Base-by-base conservation (phyloP, 108 stramenopile genomes). In the Parietichytrium sp. region DNA sequence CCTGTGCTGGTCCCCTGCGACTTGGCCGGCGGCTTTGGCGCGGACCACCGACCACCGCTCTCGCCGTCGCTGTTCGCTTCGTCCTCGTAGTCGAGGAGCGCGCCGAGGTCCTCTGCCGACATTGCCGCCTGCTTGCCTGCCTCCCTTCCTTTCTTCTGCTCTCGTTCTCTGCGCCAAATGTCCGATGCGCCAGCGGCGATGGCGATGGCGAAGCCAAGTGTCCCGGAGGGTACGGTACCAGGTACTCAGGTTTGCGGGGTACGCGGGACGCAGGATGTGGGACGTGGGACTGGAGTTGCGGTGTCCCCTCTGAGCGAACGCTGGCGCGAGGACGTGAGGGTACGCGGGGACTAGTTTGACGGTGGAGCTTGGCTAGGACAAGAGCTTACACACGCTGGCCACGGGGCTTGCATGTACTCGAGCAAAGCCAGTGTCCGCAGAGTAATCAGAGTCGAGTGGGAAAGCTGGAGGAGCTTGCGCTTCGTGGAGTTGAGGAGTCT, bases 51-150 rank as follows among this genome's bases (percentile, higher is more conserved):
- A 27, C 52, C 80, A 4, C 52, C 80, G 53, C 52, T 54, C 18
- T 52, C 52, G 52, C 49, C 20, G 30, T 82, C 33, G 4, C 78
- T 72, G 33, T 82, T 72, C n/a, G 72, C 61, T 48, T 82, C 82
- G 49, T 82, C 82, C 48, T 82, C 82, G 72, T 82, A 82, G 72
- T 79, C 79, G n/a, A 51, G 48, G 49, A 79, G 29, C 48, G 52
- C 52, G 36, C 54, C 31, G 53, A 81, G 13, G 31, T 52, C 80
- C n/a, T 29, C 26, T 23, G 51, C 52, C 10, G 30, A 50, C 52
- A 33, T 81, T 27, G 80, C 36, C 80, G 30, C 31, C 26, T 20
- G 4, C 52, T 13, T 38, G 26, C 49, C n/a, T 52, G 18, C 26
- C 29, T 51, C 80, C 29, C 49, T 51, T 23, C 29, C 48, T 42